Evolutionary conservation across 116 monocot species (phyloP).

Genomic region (Papilionanthe hybrid): DNA sequence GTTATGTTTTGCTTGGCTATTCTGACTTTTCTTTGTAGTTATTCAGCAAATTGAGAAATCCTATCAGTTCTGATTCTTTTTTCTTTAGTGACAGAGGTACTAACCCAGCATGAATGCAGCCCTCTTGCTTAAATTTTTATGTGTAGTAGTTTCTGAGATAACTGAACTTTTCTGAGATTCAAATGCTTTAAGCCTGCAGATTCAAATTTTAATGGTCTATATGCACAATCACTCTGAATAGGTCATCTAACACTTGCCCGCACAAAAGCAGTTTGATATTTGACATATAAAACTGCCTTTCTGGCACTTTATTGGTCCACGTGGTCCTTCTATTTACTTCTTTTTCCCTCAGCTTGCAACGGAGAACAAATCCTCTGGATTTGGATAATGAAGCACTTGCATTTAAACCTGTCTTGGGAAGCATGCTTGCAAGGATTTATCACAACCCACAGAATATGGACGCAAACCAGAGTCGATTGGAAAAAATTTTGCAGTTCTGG

Average conservation of each 20-base stretch:
- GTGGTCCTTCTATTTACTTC: neutral
- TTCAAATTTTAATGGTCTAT: neutral
- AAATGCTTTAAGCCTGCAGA: neutral
- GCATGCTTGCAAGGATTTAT: constrained; percentile 86
- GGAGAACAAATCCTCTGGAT: constrained; percentile 55
- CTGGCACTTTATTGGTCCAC: neutral
- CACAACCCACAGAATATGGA: constrained; percentile 76
- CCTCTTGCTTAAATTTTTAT: neutral
- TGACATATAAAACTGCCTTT: neutral
- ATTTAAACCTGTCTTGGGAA: constrained; percentile 77
- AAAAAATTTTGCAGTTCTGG: constrained; percentile 89
- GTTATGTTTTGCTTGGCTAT: neutral
- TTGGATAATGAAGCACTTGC: constrained; percentile 91
- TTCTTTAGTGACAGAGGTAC: neutral
- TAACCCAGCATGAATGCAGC: neutral
- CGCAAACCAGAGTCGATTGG: constrained; percentile 61
- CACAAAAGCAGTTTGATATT: neutral
- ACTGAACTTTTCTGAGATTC: neutral
- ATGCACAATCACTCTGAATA: neutral
- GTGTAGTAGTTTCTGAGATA: neutral
- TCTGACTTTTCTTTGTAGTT: neutral
- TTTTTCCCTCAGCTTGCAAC: constrained; percentile 58
- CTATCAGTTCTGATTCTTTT: neutral
- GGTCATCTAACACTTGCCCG: neutral
- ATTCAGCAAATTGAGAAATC: neutral